A percentile compares a stretch with the other conserved stretches of the same genome.
phyloP scores from a whole-genome alignment of 2,329 filamentous ascomycete species.

The Fusarium illudens region DNA sequence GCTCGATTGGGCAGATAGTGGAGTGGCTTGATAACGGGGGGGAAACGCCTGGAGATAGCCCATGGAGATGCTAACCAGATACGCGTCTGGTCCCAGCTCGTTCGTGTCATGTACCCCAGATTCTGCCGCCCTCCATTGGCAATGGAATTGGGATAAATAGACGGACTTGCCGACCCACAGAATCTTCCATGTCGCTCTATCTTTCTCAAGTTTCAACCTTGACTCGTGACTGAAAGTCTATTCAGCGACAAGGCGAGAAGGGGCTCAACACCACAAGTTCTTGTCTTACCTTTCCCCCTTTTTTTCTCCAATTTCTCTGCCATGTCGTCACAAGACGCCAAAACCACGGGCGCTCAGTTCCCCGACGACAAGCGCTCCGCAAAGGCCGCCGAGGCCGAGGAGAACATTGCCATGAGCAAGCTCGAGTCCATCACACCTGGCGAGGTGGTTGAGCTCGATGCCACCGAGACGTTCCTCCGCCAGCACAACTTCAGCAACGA shows the following conservation, averaged over 20 bases:
- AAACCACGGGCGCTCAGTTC: background rate
- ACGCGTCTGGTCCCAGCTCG: background rate
- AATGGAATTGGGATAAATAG: slow-evolving; percentile 3
- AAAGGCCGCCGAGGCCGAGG: slow-evolving; percentile 16
- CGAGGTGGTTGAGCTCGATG: slow-evolving; percentile 28
- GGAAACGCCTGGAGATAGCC: slow-evolving; percentile 9
- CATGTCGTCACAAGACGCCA: slow-evolving; percentile 9
- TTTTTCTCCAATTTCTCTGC: background rate
- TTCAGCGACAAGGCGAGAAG: background rate
- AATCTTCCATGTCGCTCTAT: background rate
- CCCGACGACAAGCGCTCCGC: background rate
- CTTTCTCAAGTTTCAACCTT: background rate
- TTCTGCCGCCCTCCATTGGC: background rate
- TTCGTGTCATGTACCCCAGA: background rate
- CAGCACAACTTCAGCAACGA: slow-evolving; percentile 34
- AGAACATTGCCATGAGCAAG: slow-evolving; percentile 26
- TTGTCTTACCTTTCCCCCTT: background rate
- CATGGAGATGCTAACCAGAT: background rate
- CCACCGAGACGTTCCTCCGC: slow-evolving; percentile 30
- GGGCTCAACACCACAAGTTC: background rate
- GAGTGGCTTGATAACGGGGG: background rate
- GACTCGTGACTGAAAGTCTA: background rate
- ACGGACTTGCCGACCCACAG: background rate
- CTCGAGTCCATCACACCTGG: slow-evolving; percentile 23
- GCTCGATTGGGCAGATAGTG: slow-evolving; percentile 1